phyloP scores from a whole-genome alignment of 2,329 filamentous ascomycete genomes.

The Ascochyta pisi region DNA sequence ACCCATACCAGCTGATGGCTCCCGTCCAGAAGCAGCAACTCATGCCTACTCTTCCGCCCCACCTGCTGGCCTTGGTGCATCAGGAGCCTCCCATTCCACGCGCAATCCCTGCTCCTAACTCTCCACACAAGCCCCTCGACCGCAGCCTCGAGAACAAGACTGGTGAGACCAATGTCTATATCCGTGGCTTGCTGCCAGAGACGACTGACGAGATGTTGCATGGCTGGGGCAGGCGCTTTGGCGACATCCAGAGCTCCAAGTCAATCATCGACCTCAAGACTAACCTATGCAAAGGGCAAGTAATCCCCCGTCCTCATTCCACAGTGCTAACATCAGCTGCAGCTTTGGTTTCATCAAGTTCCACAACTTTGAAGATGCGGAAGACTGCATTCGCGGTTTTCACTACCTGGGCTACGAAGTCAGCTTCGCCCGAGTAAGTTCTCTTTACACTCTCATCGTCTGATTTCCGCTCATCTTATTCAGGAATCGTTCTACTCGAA shows the following conservation, averaged over 20 bases:
- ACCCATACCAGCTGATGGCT: constrained; percentile 53
- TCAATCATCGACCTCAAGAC: constrained; percentile 96
- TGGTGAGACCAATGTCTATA: constrained; percentile 97
- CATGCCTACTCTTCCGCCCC: constrained; percentile 52
- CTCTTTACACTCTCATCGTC: background rate
- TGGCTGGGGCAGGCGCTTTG: constrained; percentile 84
- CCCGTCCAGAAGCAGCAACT: constrained; percentile 47
- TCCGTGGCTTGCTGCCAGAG: constrained; percentile 91
- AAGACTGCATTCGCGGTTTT: constrained; percentile 95
- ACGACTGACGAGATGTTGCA: constrained; percentile 91
- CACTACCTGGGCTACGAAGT: constrained; percentile 95
- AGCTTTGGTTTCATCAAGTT: constrained; percentile 99
- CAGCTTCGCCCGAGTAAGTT: constrained; percentile 85
- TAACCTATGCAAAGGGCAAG: constrained; percentile 92
- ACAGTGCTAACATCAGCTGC: constrained; percentile 12
- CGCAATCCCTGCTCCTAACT: constrained; percentile 87
- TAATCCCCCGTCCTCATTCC: background rate
- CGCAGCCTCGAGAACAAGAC: constrained; percentile 94
- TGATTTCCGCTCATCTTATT: constrained; percentile 20
- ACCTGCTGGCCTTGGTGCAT: constrained; percentile 57
- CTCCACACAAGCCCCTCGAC: constrained; percentile 87
- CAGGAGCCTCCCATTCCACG: constrained; percentile 84
- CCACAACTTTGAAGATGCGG: constrained; percentile 82
- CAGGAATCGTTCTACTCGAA: constrained; percentile 96
- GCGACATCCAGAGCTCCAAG: constrained; percentile 94